Percentiles rank a stretch among this genome's conserved stretches.
phyloP scores from a whole-genome alignment of 805 yeast genomes.

The Cyberlindnera maclurae region DNA sequence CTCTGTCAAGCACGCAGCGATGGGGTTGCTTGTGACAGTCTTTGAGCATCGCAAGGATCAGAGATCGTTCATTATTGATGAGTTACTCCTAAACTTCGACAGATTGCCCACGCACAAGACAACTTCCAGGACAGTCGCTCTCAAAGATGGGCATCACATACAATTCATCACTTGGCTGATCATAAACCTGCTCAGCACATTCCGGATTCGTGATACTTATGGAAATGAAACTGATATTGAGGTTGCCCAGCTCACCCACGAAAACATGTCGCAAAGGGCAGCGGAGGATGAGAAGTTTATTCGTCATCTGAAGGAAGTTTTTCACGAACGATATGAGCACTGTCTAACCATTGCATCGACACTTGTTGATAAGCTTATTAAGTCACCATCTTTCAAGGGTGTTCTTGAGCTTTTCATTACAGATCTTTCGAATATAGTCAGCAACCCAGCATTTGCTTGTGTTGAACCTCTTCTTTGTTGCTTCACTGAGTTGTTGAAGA shows the following conservation, averaged over 20 bases:
- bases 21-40: constrained; percentile 18
- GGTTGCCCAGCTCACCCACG: constrained; percentile 2
- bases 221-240: constrained; percentile 11
- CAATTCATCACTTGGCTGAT: constrained; percentile 43
- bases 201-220: constrained; percentile 21
- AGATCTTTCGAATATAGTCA: constrained; percentile 46
- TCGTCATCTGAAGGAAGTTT: not conserved
- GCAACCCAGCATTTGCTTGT: constrained; percentile 56
- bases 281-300: constrained; percentile 11
- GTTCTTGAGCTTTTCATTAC: constrained; percentile 46
- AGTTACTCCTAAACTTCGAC: constrained; percentile 46
- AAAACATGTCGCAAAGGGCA: constrained; percentile 10
- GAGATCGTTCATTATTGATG: constrained; percentile 52
- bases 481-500: constrained; percentile 37
- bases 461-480: constrained; percentile 44
- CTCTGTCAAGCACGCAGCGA: constrained; percentile 14
- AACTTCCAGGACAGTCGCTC: constrained; percentile 34
- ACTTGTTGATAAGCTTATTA: constrained; percentile 19
- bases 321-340: constrained; percentile 6
- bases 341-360: constrained; percentile 12
- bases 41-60: constrained; percentile 37
- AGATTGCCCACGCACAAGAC: constrained; percentile 40
- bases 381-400: constrained; percentile 28
- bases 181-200: constrained; percentile 35
- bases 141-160: constrained; percentile 39